Conservation (phyloP, 179 eudicot species). For the Beta macrorhiza region DNA sequence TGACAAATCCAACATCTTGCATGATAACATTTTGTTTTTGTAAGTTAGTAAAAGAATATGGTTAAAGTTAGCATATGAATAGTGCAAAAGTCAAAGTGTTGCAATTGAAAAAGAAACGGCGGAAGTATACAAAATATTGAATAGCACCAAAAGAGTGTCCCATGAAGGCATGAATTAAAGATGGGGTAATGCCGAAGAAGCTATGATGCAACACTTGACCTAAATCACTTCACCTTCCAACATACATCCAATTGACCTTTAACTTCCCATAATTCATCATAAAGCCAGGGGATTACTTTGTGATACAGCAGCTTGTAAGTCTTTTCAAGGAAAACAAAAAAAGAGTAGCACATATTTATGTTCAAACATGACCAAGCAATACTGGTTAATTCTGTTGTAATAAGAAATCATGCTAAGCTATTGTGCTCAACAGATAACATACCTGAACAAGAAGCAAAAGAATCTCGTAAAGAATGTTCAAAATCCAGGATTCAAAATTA, state of each 20-base stretch:
- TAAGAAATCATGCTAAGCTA: background rate
- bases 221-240: background rate
- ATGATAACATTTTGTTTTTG: too few species aligned
- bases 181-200: background rate
- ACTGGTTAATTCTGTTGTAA: background rate
- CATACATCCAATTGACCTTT: too few species aligned
- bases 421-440: constrained; percentile 20
- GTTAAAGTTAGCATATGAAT: too few species aligned
- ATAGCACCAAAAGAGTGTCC: too few species aligned
- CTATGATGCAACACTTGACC: background rate
- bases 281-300: too few species aligned
- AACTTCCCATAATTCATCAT: too few species aligned
- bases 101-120: too few species aligned
- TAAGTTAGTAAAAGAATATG: too few species aligned
- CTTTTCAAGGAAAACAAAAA: background rate
- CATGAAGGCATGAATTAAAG: background rate
- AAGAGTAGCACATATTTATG: background rate
- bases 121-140: too few species aligned
- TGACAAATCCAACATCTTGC: too few species aligned
- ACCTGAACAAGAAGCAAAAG: constrained; percentile 97
- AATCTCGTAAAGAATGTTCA: constrained; percentile 74
- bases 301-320: too few species aligned
- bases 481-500: constrained; percentile 82
- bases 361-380: background rate
- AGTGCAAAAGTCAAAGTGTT: too few species aligned